These are phyloP conservation scores for Thalassiosira exigua DNA, from an alignment of 352 stramenopile genomes.

Conservation along the genomic window DNA sequence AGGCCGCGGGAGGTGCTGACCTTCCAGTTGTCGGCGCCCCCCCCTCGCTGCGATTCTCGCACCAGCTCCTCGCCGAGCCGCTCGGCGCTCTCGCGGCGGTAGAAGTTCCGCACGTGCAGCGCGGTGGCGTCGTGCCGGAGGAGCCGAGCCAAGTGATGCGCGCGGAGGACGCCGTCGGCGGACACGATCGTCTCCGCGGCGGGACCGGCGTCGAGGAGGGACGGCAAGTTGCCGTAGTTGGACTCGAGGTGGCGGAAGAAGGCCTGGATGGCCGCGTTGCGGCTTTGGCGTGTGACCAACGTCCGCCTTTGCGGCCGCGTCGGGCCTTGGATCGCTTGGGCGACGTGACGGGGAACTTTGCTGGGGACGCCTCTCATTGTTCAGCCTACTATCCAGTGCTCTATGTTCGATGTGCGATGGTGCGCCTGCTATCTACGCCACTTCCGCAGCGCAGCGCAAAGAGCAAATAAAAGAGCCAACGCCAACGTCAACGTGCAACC, in stretches of 20 bases:
- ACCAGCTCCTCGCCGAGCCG: conserved; percentile 65
- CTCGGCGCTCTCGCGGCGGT: conserved; percentile 45
- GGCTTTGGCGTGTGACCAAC: conserved; percentile 11
- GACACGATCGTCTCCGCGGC: conserved; percentile 60
- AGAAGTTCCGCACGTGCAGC: conserved; percentile 76
- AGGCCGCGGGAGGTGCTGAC: conserved; percentile 81
- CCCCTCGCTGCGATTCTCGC: conserved; percentile 43
- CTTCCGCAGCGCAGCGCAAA: too few species aligned
- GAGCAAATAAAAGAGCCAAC: too few species aligned
- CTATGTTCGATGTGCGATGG: too few species aligned
- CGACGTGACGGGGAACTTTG: too few species aligned
- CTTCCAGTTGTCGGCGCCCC: conserved; percentile 81
- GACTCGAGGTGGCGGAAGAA: conserved; percentile 69
- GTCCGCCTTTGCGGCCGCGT: conserved; percentile 10
- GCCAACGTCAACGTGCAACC: too few species aligned
- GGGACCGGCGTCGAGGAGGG: conserved; percentile 56
- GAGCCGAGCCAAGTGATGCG: conserved; percentile 64
- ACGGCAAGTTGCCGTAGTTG: conserved; percentile 61
- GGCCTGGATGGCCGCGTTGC: conserved; percentile 42
- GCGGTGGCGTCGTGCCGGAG: conserved; percentile 70
- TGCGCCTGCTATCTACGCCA: too few species aligned
- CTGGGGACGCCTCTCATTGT: too few species aligned
- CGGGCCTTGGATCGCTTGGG: too few species aligned
- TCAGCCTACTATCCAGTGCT: too few species aligned
- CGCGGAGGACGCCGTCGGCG: conserved; percentile 43